These are phyloP conservation scores for Orychophragmus violaceus DNA, from an alignment of 345 rosid genomes.

Conservation along the genomic window DNA sequence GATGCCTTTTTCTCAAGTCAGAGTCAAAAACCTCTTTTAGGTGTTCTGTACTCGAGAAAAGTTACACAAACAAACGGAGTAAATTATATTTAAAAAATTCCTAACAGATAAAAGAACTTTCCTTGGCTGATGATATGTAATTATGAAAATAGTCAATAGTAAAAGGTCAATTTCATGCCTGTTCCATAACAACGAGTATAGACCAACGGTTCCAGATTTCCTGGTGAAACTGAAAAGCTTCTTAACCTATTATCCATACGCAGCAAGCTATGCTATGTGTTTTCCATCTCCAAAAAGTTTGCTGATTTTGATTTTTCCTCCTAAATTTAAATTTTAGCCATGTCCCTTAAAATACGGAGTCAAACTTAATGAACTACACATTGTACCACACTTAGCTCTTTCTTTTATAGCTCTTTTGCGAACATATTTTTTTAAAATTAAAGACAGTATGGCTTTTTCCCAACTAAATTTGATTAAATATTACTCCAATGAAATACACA, in stretches of 20 bases:
- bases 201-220: background rate
- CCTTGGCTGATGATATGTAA: background rate
- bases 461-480: too few species aligned
- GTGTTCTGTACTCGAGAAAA: background rate
- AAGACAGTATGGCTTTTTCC: too few species aligned
- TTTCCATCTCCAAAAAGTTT: background rate
- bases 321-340: background rate
- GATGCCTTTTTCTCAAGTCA: conserved; percentile 24
- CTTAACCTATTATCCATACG: background rate
- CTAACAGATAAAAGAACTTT: background rate
- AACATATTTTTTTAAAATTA: too few species aligned
- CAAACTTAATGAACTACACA: background rate
- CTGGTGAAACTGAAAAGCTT: background rate
- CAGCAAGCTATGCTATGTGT: background rate
- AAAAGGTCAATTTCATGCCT: background rate
- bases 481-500: too few species aligned
- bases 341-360: background rate
- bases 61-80: background rate
- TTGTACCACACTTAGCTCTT: background rate
- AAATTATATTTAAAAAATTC: too few species aligned
- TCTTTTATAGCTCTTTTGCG: background rate
- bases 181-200: background rate
- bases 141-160: background rate
- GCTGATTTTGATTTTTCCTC: background rate
- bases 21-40: conserved; percentile 19